Base-by-base conservation (phyloP, 805 yeast species). In the Metschnikowia santaceciliae region DNA sequence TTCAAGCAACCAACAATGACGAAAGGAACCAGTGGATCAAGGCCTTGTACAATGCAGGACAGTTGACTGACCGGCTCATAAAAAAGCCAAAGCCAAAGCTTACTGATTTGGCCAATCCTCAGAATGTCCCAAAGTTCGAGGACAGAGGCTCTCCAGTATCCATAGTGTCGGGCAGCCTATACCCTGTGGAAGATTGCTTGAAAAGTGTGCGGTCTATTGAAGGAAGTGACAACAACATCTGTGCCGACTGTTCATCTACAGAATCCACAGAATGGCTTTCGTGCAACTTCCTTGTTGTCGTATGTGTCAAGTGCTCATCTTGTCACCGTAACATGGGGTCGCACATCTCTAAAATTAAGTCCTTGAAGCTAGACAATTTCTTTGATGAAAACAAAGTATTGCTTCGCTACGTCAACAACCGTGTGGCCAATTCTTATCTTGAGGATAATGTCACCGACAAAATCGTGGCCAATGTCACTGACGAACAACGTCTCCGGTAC, bases 261-360 rank as follows among this genome's bases (percentile, higher is more conserved):
- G 80, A 76, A 14, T 69, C 79, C 13, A 95, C 88, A 14, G 96
- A 90, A 57, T 91, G 97, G 97, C 78, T 92, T 3, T 88, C 96
- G 0, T 74, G 89, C 52, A 90, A 87, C 60, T 67, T 85, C 39
- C 67, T 90, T 49, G 82, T 83, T 30, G 80, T 85, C 3, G 72
- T 92, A 23, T 91, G 98, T 66, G 84, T 89, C 42, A 82, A 84
- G 46, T 91, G 98, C 61, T 83, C 96, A 0, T 90, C 96, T 0
- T 83, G 84, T n/a, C 97, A 91, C 66, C 74, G 97, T 49, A 83
- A 89, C 19, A 67, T 92, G 63, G 97, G 97, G 0, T 77, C 96
- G 0, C 90, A 86, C 56, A 76, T 90, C 4, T 80, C 94, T 6
- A 89, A 86, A 62, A 81, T 91, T 3, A 76, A 88, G 55, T 88